Evolutionary conservation across 192 early-diverging fungal genomes (phyloP).

Genomic region (Kappamyces sp.): DNA sequence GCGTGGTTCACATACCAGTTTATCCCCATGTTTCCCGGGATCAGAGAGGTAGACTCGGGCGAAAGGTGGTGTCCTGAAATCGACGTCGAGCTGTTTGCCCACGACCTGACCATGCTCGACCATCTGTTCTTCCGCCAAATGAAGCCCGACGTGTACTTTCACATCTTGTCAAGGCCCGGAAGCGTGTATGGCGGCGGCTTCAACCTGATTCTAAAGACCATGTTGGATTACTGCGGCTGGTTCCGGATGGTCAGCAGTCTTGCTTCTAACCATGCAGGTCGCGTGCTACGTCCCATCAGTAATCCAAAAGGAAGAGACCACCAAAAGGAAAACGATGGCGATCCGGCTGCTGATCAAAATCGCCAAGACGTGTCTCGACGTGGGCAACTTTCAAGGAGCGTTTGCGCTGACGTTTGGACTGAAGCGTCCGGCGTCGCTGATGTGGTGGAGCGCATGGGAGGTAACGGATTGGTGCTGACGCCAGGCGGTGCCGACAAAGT

Average conservation of each 20-base stretch:
- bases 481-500: slow-evolving; percentile 32
- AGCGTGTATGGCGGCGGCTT: slow-evolving; percentile 19
- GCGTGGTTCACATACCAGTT: slow-evolving; percentile 51
- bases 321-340: slow-evolving; percentile 35
- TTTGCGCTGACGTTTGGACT: slow-evolving; percentile 41
- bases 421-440: slow-evolving; percentile 29
- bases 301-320: slow-evolving; percentile 37
- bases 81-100: slow-evolving; percentile 43
- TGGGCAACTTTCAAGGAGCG: slow-evolving; percentile 40
- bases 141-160: slow-evolving; percentile 43
- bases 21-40: slow-evolving; percentile 40
- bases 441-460: slow-evolving; percentile 39
- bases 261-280: slow-evolving; percentile 21
- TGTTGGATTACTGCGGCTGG: slow-evolving; percentile 42
- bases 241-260: slow-evolving; percentile 32
- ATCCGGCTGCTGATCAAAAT: slow-evolving; percentile 47
- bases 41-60: slow-evolving; percentile 20
- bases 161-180: slow-evolving; percentile 30
- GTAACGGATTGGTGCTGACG: slow-evolving; percentile 21
- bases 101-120: slow-evolving; percentile 43
- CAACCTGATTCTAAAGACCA: slow-evolving; percentile 33
- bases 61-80: slow-evolving; percentile 38
- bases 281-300: slow-evolving; percentile 34
- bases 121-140: slow-evolving; percentile 46
- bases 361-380: slow-evolving; percentile 36